Base-by-base conservation (phyloP, 164 flowering plant species). In the Dillenia suffruticosa region DNA sequence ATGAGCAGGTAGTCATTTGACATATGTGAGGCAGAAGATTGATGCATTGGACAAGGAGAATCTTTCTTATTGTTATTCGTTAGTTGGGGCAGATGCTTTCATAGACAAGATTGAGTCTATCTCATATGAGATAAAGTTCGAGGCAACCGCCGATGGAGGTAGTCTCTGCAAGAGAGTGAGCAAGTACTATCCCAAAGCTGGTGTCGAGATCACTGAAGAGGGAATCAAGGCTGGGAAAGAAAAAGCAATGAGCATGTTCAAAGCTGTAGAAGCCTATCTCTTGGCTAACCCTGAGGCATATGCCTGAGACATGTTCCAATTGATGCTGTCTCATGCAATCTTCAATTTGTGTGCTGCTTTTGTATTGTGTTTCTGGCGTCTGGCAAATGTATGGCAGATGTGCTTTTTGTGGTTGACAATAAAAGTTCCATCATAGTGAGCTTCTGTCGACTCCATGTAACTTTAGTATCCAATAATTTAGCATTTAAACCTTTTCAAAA, bases 241-340 rank as follows among this genome's bases (percentile, higher is more conserved):
- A 59, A 69, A 59, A 54, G 62, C 71, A 14, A 45, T 50, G 54
- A 74, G 65, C 9, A 40, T 82, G 12, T 73, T 59, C 60, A 72
- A 77, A 61, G 79, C 56, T 58, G 61, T 79, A n/a, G 83, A 82
- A 65, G 80, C 73, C 52, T 72, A 79, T 56, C 79, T 79, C 56
- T 1, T 69, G n/a, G 74, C 69, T 14, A 73, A 81, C 49, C 82
- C 79, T 66, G 69, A 72, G 14, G 72, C 63, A 32, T 79, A 14
- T 50, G 52, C 52, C 6, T 50, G n/a, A 19, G 1, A 19, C 22
- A 19, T 19, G 22, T 19, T 19, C 22, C 22, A 19, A 19, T 19
- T 19, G 22, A 19, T 19, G 22, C 22, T 19, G 22, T 19, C 22
- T 19, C 22, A 19, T 19, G 22, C 22, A 19, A 19, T 19, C 22